These are phyloP conservation scores for Phytophthora pini DNA, from an alignment of 352 stramenopile species.

Conservation along the genomic window DNA sequence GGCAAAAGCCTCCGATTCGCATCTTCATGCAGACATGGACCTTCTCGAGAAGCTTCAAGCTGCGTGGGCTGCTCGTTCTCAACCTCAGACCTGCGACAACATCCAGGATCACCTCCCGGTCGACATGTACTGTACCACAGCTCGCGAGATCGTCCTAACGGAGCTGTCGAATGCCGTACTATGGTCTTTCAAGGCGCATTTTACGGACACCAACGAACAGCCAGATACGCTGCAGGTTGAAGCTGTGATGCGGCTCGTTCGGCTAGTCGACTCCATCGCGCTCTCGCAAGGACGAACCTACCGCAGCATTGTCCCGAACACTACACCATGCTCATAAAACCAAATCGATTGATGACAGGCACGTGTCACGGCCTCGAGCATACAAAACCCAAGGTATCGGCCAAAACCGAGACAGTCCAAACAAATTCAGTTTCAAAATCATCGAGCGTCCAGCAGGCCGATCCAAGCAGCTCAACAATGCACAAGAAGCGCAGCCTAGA, in stretches of 20 bases:
- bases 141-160: constrained; percentile 54
- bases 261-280: constrained; percentile 55
- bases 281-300: constrained; percentile 37
- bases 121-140: constrained; percentile 35
- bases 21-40: constrained; percentile 14
- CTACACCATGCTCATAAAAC: neutral
- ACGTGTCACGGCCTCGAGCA: neutral
- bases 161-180: constrained; percentile 65
- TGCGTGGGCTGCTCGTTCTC: constrained; percentile 10
- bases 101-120: neutral
- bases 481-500: constrained; percentile 38
- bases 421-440: constrained; percentile 25
- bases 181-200: constrained; percentile 56
- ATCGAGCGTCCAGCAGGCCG: constrained; percentile 10
- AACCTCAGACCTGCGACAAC: neutral
- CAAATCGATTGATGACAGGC: constrained; percentile 5
- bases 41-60: constrained; percentile 37
- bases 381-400: constrained; percentile 19
- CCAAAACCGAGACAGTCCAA: constrained; percentile 5
- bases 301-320: constrained; percentile 32
- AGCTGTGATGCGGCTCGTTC: constrained; percentile 50
- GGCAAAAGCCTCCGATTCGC: neutral
- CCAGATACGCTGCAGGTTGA: constrained; percentile 36
- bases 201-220: constrained; percentile 40
- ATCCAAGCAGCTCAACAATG: constrained; percentile 20